phyloP scores from a whole-genome alignment of 2,329 filamentous ascomycete genomes.

The Mycosphaerella sp. region DNA sequence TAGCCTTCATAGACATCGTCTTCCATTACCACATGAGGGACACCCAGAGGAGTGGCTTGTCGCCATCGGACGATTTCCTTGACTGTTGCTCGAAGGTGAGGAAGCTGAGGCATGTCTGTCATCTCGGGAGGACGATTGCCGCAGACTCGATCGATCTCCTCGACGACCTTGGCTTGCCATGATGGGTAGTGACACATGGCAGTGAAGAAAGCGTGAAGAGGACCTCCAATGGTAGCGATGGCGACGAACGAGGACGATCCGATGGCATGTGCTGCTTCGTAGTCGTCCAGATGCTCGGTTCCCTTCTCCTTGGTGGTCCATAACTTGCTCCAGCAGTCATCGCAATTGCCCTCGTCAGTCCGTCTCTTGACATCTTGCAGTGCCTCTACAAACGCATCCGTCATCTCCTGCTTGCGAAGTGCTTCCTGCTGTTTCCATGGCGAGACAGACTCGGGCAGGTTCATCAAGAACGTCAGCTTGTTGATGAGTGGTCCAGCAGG shows the following conservation, averaged over 20 bases:
- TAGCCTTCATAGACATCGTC: slow-evolving; percentile 37
- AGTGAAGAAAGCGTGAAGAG: slow-evolving; percentile 33
- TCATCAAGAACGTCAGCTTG: slow-evolving; percentile 32
- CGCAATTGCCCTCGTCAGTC: slow-evolving; percentile 22
- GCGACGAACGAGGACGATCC: slow-evolving; percentile 34
- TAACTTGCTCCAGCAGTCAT: slow-evolving; percentile 31
- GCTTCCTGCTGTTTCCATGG: slow-evolving; percentile 30
- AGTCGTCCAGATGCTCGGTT: slow-evolving; percentile 28
- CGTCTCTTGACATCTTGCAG: slow-evolving; percentile 29
- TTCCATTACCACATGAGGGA: slow-evolving; percentile 33
- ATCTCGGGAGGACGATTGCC: slow-evolving; percentile 29
- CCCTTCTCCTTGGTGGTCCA: slow-evolving; percentile 33
- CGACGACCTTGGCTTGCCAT: slow-evolving; percentile 29
- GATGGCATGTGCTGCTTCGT: slow-evolving; percentile 34
- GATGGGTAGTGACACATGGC: slow-evolving; percentile 33
- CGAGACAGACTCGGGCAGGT: slow-evolving; percentile 29
- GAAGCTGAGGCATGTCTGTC: slow-evolving; percentile 32
- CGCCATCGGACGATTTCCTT: slow-evolving; percentile 35
- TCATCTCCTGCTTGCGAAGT: slow-evolving; percentile 29
- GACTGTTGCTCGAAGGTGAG: slow-evolving; percentile 31
- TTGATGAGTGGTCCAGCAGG: slow-evolving; percentile 33
- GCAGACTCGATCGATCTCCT: slow-evolving; percentile 33
- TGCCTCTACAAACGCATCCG: slow-evolving; percentile 33
- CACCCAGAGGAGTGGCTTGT: slow-evolving; percentile 38
- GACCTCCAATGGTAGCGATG: slow-evolving; percentile 33